Percentiles rank a stretch among this genome's conserved stretches.
These are phyloP conservation scores for Neurospora africana DNA, from an alignment of 495 filamentous ascomycete genomes.

Conservation along the genomic window DNA sequence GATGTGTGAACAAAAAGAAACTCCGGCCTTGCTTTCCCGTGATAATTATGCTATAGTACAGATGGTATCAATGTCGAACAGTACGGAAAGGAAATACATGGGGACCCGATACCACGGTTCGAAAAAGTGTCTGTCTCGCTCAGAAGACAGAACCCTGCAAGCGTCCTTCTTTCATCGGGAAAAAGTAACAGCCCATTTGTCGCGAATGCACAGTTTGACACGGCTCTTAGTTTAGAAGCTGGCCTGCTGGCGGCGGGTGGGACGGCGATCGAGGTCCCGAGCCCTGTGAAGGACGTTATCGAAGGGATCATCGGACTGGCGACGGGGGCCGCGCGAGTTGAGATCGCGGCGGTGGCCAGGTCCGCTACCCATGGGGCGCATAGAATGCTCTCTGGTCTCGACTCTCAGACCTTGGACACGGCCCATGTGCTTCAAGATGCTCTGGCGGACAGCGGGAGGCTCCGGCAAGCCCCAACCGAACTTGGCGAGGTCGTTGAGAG, in stretches of 20 bases:
- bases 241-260: neutral
- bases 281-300: neutral
- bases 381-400: constrained; percentile 22
- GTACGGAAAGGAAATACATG: neutral
- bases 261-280: neutral
- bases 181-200: neutral
- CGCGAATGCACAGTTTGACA: neutral
- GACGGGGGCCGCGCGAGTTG: neutral
- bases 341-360: neutral
- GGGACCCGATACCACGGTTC: neutral
- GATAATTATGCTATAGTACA: neutral
- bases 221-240: neutral
- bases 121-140: neutral
- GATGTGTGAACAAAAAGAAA: neutral
- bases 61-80: neutral
- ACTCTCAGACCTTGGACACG: constrained; percentile 34
- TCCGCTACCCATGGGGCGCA: neutral
- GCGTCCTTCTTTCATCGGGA: neutral
- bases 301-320: neutral
- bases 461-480: constrained; percentile 51
- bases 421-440: constrained; percentile 38
- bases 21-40: neutral
- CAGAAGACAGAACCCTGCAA: neutral
- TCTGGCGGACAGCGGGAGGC: constrained; percentile 41
- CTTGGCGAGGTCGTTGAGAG: constrained; percentile 51